phyloP scores from a whole-genome alignment of 768 basidiomycete genomes.

The Lactarius evosmus region DNA sequence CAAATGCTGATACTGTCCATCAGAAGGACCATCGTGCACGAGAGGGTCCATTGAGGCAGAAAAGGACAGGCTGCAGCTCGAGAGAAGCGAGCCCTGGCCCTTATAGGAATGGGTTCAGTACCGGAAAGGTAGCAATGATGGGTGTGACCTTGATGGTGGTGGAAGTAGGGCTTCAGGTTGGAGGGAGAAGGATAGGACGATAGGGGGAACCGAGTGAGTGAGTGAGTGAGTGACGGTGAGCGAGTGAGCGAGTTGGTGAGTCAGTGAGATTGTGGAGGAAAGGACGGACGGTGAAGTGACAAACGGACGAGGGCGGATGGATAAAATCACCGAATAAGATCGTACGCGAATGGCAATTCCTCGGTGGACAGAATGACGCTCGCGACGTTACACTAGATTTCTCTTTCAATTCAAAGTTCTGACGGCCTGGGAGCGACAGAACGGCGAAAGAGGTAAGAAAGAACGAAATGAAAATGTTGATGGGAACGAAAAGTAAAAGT shows the following conservation, averaged over 20 bases:
- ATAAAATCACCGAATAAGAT: conserved; percentile 22
- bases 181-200: conserved; percentile 4
- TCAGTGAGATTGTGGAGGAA: conserved; percentile 1
- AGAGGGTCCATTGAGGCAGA: conserved; percentile 21
- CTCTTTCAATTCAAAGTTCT: not conserved
- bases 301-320: conserved; percentile 18
- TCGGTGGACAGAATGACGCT: conserved; percentile 3
- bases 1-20: conserved; percentile 21
- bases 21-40: conserved; percentile 12
- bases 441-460: conserved; percentile 1
- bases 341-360: conserved; percentile 14
- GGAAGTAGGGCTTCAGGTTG: conserved; percentile 23
- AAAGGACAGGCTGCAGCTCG: not conserved
- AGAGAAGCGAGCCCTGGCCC: conserved; percentile 2
- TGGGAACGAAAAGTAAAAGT: conserved; percentile 1
- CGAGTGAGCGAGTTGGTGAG: not conserved
- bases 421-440: conserved; percentile 2
- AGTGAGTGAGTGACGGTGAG: not conserved
- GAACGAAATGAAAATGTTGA: not conserved
- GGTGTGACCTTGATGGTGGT: conserved; percentile 3
- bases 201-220: not conserved
- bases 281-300: conserved; percentile 2
- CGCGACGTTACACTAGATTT: not conserved
- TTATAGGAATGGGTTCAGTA: conserved; percentile 19
- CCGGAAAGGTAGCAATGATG: conserved; percentile 19